Base-by-base conservation (phyloP, 148 eudicot genomes). In the Amaranthus hypochondriacus region DNA sequence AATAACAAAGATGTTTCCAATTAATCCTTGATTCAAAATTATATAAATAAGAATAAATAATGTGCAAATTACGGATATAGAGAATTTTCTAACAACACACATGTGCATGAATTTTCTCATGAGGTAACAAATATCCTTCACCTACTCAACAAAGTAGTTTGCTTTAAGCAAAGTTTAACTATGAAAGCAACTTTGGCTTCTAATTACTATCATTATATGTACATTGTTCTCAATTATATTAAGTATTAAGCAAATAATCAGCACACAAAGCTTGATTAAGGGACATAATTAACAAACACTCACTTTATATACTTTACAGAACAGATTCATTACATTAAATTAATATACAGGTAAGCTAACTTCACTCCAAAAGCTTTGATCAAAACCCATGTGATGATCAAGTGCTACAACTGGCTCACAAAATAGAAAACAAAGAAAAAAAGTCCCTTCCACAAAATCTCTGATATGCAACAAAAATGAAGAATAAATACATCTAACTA, bases 291-390 rank as follows among this genome's bases (percentile, higher is more conserved):
- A 75, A 80, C 72, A 65, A 65, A 75, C 79, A 80, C 69, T 66
- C 82, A 75, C 76, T 80, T 73, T 68, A 64, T 70, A 70, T 75
- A 66, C 82, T 80, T 80, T 80, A 80, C 82, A 80, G 79, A 62
- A 80, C 72, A 75, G 59, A 59, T 70, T 70, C 56, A 76, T 71
- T 71, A 66, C 72, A 80, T 58, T 71, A 66, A 68, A 9, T 59
- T 65, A 75, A 80, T 80, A n/a, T 80, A 80, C 82, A 80, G 66
- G 60, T 75, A 80, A 51, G 75, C 76, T 80, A 71, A 71, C 68
- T 78, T 66, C 50, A 57, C 43, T 9, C 74, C 56, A 58, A 66
- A 73, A 68, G 76, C 71, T 62, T 56, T 75, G 68, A 75, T 79
- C 82, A 79, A 57, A 56, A 71, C 72, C 82, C 82, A 75, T 80